Evolutionary conservation across 257 asterid species (phyloP).

Genomic region (Solanum pinnatisectum): DNA sequence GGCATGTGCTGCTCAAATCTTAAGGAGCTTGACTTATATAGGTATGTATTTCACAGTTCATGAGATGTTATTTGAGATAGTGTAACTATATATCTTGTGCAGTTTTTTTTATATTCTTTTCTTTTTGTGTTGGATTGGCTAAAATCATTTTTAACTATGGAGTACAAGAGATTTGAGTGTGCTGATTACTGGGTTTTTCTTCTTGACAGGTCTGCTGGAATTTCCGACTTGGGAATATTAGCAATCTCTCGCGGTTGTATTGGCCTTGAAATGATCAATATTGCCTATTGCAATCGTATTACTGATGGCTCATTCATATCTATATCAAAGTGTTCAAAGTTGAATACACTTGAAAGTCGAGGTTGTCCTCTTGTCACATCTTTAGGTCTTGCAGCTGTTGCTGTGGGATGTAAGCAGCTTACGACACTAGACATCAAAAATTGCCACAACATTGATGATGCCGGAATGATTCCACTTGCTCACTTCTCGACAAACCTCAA

Average conservation of each 20-base stretch:
- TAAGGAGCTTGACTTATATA: slow-evolving; percentile 73
- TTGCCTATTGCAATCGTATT: slow-evolving; percentile 53
- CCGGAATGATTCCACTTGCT: slow-evolving; percentile 74
- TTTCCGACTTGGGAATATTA: slow-evolving; percentile 51
- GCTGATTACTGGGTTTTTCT: slow-evolving; percentile 1
- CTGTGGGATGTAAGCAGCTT: slow-evolving; percentile 68
- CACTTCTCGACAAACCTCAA: slow-evolving; percentile 72
- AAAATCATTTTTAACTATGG: background rate
- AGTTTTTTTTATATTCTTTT: background rate
- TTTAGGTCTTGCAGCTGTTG: slow-evolving; percentile 61
- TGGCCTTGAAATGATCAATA: slow-evolving; percentile 61
- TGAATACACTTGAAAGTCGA: slow-evolving; percentile 65
- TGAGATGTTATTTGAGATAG: background rate
- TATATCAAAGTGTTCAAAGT: slow-evolving; percentile 58
- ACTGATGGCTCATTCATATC: slow-evolving; percentile 54
- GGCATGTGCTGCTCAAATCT: slow-evolving; percentile 64
- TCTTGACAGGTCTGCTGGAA: slow-evolving; percentile 59
- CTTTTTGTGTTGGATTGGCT: background rate
- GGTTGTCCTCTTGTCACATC: slow-evolving; percentile 74
- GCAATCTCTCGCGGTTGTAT: slow-evolving; percentile 64
- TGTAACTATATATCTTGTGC: background rate
- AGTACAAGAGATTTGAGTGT: background rate
- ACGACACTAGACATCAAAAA: slow-evolving; percentile 64
- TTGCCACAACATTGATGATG: slow-evolving; percentile 56
- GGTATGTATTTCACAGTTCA: slow-evolving; percentile 27